Evolutionary conservation across 2,329 filamentous ascomycete species (phyloP).

Genomic region (Davidsoniella eucalypti): DNA sequence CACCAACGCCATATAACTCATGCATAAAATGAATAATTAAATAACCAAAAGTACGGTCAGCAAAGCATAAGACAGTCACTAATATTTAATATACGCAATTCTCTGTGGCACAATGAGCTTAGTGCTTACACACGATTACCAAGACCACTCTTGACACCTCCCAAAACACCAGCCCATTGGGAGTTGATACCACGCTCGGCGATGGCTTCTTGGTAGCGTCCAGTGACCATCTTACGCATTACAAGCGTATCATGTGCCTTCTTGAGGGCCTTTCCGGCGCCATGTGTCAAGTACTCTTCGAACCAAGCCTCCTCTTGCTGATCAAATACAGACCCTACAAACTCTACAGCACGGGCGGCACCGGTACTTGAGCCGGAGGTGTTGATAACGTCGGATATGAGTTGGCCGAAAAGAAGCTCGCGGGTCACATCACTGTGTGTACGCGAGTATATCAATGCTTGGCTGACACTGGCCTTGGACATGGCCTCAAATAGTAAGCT

Average conservation of each 20-base stretch:
- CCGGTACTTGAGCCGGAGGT: constrained; percentile 22
- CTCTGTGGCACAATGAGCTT: background rate
- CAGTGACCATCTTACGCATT: constrained; percentile 55
- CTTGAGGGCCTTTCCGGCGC: constrained; percentile 46
- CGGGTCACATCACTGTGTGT: constrained; percentile 45
- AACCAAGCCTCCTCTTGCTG: constrained; percentile 58
- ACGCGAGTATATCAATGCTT: constrained; percentile 59
- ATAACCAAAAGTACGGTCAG: background rate
- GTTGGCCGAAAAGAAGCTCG: constrained; percentile 46
- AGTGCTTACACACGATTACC: constrained; percentile 8
- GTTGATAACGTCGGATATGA: constrained; percentile 43
- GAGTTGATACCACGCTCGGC: constrained; percentile 27
- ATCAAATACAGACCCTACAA: constrained; percentile 59
- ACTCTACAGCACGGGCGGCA: constrained; percentile 45
- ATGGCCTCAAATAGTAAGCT: constrained; percentile 54
- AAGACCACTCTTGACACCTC: constrained; percentile 33
- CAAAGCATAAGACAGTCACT: background rate
- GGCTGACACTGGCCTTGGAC: constrained; percentile 47
- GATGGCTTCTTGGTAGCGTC: constrained; percentile 35
- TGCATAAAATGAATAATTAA: background rate
- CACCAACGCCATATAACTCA: background rate
- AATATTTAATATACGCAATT: background rate
- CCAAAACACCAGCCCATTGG: constrained; percentile 32
- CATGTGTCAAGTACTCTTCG: constrained; percentile 46
- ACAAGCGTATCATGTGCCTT: constrained; percentile 57